Percentiles rank a stretch among this genome's conserved stretches.
phyloP scores from a whole-genome alignment of 1,139 yeast genomes.

The Arxiozyma heterogenica region DNA sequence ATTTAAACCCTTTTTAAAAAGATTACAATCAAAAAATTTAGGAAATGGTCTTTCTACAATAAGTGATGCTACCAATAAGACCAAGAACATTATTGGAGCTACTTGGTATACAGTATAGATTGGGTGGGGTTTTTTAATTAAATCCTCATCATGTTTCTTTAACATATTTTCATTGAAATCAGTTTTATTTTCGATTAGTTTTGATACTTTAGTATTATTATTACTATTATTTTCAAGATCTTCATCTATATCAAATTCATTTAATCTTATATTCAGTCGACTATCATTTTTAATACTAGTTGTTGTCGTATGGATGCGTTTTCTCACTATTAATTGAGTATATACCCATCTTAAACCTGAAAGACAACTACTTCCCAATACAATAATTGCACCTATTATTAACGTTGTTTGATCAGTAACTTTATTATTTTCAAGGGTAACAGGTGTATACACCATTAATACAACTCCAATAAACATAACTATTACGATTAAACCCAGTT shows the following conservation, averaged over 20 bases:
- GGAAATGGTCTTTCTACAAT: conserved; percentile 27
- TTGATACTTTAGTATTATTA: background rate
- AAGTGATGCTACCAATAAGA: conserved; percentile 41
- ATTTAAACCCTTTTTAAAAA: conserved; percentile 12
- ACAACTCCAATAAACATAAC: conserved; percentile 77
- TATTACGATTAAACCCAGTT: conserved; percentile 55
- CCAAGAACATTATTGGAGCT: conserved; percentile 71
- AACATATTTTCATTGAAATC: background rate
- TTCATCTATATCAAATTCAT: background rate
- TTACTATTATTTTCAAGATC: background rate
- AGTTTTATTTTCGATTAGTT: background rate
- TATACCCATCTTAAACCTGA: conserved; percentile 94
- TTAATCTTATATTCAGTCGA: background rate
- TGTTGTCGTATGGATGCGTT: conserved; percentile 3
- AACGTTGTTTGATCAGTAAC: conserved; percentile 15
- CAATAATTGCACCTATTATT: conserved; percentile 58
- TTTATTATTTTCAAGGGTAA: conserved; percentile 15
- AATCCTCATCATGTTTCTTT: background rate
- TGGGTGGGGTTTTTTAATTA: conserved; percentile 44
- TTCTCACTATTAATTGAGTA: conserved; percentile 61
- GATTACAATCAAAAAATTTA: conserved; percentile 16
- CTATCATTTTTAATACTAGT: background rate
- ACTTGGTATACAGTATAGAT: conserved; percentile 73
- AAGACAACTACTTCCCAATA: conserved; percentile 66
- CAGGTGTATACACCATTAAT: conserved; percentile 60